Percentiles rank a stretch among this genome's conserved stretches.
Evolutionary conservation across 1,139 yeast species (phyloP).

Genomic region (Geotrichum siamense): DNA sequence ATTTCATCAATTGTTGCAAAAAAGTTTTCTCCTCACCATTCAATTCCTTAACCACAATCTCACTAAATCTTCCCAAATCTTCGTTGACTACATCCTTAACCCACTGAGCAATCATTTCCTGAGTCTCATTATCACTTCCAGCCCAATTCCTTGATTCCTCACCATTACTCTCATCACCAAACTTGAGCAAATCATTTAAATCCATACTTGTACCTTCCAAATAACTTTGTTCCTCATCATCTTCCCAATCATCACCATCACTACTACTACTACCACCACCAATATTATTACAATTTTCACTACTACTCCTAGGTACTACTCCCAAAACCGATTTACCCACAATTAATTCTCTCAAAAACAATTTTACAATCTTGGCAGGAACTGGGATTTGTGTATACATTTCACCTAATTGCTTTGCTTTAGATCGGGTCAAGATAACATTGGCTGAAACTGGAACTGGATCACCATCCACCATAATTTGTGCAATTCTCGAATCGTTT

Average conservation of each 20-base stretch:
- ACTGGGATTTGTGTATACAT: slow-evolving; percentile 60
- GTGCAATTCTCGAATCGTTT: slow-evolving; percentile 47
- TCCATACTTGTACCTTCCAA: slow-evolving; percentile 15
- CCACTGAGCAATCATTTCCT: slow-evolving; percentile 48
- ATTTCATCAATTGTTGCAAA: slow-evolving; percentile 27
- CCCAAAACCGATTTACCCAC: slow-evolving; percentile 34
- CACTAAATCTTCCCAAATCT: slow-evolving; percentile 48
- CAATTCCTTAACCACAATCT: slow-evolving; percentile 32
- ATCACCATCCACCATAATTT: slow-evolving; percentile 67
- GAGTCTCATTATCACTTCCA: slow-evolving; percentile 26
- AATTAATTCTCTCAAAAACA: slow-evolving; percentile 61
- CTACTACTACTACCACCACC: slow-evolving; percentile 28
- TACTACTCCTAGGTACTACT: too few relatives aligned
- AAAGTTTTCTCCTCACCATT: slow-evolving; percentile 51
- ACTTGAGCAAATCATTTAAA: slow-evolving; percentile 21
- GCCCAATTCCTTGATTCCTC: slow-evolving; percentile 14
- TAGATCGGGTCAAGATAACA: slow-evolving; percentile 74
- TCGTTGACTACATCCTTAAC: slow-evolving; percentile 56
- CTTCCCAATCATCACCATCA: slow-evolving; percentile 67
- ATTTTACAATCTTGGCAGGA: slow-evolving; percentile 61
- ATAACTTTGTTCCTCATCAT: slow-evolving; percentile 34
- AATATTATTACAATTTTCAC: slow-evolving; percentile 19
- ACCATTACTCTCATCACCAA: slow-evolving; percentile 27
- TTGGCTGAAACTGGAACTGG: slow-evolving; percentile 55
- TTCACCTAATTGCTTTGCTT: slow-evolving; percentile 50